Percentiles rank a stretch among this genome's conserved stretches.
Evolutionary conservation across 192 early-diverging fungal genomes (phyloP).

Genomic region (Coemansia sp.): DNA sequence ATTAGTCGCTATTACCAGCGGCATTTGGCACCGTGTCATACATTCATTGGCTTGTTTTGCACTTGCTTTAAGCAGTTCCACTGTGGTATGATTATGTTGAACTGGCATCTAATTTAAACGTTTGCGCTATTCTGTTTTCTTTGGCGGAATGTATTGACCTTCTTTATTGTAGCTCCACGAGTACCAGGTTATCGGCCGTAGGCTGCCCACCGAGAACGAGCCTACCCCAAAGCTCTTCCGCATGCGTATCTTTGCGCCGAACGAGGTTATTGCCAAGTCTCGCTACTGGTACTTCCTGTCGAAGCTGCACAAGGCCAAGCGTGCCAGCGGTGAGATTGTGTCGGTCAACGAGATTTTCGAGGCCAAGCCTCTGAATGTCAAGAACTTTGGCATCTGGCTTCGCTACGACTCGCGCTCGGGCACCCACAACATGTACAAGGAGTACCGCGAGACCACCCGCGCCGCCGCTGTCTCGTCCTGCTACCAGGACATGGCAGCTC

Average conservation of each 20-base stretch:
- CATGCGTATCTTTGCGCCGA: constrained; percentile 99
- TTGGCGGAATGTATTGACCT: background rate
- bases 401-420: constrained; percentile 99
- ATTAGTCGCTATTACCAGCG: too few relatives aligned
- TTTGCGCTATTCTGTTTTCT: background rate
- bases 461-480: constrained; percentile 67
- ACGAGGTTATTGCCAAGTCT: constrained; percentile 97
- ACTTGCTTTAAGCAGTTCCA: background rate
- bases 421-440: constrained; percentile 99
- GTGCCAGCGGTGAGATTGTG: constrained; percentile 97
- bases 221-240: constrained; percentile 93
- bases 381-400: constrained; percentile 99
- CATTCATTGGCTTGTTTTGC: background rate
- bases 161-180: constrained; percentile 56
- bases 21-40: too few relatives aligned
- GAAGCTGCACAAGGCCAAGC: constrained; percentile 99
- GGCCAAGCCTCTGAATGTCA: constrained; percentile 86
- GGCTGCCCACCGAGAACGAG: constrained; percentile 89
- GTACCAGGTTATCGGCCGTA: constrained; percentile 93
- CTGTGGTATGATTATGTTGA: background rate
- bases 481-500: constrained; percentile 99
- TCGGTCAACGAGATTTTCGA: constrained; percentile 97
- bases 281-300: constrained; percentile 99
- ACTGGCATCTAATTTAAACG: background rate
- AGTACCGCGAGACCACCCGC: constrained; percentile 97